phyloP scores from a whole-genome alignment of 164 flowering plant species.

The Hamamelis virginiana region DNA sequence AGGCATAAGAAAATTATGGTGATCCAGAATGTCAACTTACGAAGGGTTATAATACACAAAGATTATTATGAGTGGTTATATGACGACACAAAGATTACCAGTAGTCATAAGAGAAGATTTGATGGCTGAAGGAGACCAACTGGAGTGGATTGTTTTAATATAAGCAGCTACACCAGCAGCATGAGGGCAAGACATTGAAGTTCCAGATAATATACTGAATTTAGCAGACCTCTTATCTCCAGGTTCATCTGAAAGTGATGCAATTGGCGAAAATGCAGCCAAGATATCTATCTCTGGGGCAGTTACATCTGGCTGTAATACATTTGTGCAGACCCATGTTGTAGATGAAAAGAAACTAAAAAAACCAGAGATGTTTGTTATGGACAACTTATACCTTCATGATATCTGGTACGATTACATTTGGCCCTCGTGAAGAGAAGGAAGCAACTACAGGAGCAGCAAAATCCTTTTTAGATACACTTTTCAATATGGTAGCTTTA shows the following conservation, averaged over 20 bases:
- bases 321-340: no score
- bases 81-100: conserved; percentile 23
- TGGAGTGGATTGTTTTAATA: conserved; percentile 35
- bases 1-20: no score
- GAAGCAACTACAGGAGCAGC: conserved; percentile 19
- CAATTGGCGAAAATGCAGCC: conserved; percentile 21
- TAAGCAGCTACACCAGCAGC: conserved; percentile 41
- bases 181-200: conserved; percentile 42
- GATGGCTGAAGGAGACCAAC: conserved; percentile 53
- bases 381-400: no score
- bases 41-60: no score
- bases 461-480: conserved; percentile 2
- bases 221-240: conserved; percentile 9
- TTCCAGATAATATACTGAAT: conserved; percentile 20
- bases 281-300: conserved; percentile 21
- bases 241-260: background rate
- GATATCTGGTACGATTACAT: background rate
- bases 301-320: conserved; percentile 22
- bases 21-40: no score
- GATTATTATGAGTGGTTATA: no score
- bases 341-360: no score
- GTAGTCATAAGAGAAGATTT: conserved; percentile 57
- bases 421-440: conserved; percentile 24
- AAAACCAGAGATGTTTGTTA: no score
- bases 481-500: conserved; percentile 8